Percentiles rank a stretch among this genome's conserved stretches.
Evolutionary conservation across 208 protist genomes (phyloP).

Genomic region (Balamuthia mandrillaris): DNA sequence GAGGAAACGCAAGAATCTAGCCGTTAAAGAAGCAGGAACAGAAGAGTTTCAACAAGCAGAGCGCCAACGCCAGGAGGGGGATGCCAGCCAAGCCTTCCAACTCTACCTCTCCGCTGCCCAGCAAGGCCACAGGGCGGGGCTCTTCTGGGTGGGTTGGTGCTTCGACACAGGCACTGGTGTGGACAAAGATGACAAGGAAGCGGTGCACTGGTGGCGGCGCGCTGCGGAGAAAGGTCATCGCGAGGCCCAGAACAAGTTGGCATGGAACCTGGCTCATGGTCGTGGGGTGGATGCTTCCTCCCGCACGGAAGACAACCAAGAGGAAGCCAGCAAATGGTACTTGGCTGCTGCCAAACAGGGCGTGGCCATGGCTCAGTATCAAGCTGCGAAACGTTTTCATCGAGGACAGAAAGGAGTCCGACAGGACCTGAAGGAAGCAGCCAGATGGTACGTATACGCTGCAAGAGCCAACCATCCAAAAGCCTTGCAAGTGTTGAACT

Average conservation of each 20-base stretch:
- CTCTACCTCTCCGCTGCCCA: neutral
- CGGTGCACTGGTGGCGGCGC: neutral
- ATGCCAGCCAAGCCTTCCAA: neutral
- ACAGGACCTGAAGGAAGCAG: too few relatives aligned
- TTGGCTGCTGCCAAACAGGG: constrained; percentile 26
- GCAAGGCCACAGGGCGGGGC: neutral
- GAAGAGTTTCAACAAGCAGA: too few relatives aligned
- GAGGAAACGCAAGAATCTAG: too few relatives aligned
- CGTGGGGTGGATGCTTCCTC: neutral
- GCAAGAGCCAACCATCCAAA: too few relatives aligned
- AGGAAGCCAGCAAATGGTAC: constrained; percentile 13
- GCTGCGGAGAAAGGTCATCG: neutral
- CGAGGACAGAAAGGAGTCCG: too few relatives aligned
- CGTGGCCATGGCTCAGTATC: too few relatives aligned
- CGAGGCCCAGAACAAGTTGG: neutral
- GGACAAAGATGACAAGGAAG: neutral
- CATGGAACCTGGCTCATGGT: neutral
- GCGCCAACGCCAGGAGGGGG: too few relatives aligned
- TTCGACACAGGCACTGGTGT: constrained; percentile 33
- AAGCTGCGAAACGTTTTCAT: too few relatives aligned
- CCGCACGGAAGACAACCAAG: neutral
- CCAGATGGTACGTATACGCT: too few relatives aligned
- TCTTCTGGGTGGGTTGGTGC: constrained; percentile 16
- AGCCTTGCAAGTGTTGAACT: too few relatives aligned
- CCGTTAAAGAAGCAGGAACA: too few relatives aligned